These are phyloP conservation scores for Erucastrum elatum DNA, from an alignment of 345 rosid genomes.

Conservation along the genomic window DNA sequence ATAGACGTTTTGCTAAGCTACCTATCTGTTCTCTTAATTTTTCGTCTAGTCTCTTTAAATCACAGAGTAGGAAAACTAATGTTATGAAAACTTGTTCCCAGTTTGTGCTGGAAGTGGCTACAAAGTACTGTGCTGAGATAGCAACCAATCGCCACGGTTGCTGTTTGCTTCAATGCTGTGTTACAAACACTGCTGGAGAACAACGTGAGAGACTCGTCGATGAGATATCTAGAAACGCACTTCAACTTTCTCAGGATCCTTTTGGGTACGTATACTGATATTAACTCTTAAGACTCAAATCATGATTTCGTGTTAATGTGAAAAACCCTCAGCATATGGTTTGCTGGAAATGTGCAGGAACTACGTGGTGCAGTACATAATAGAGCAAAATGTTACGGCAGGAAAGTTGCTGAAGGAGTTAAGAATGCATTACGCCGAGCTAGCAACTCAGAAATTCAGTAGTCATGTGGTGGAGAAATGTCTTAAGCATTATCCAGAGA, in stretches of 20 bases:
- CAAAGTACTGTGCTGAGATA: slow-evolving; percentile 58
- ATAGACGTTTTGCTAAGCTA: neutral
- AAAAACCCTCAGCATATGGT: neutral
- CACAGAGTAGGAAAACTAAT: neutral
- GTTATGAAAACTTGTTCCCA: slow-evolving; percentile 31
- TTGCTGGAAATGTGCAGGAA: slow-evolving; percentile 40
- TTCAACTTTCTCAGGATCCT: slow-evolving; percentile 72
- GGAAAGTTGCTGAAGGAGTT: slow-evolving; percentile 40
- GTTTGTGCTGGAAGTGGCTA: slow-evolving; percentile 66
- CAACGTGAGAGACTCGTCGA: slow-evolving; percentile 50
- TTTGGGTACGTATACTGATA: slow-evolving; percentile 50
- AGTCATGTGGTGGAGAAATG: slow-evolving; percentile 69
- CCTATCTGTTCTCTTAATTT: neutral
- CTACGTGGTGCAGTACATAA: slow-evolving; percentile 67
- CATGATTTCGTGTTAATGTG: neutral
- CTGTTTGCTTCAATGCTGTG: slow-evolving; percentile 64
- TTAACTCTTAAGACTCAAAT: neutral
- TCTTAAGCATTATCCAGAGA: slow-evolving; percentile 50
- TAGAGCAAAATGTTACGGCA: slow-evolving; percentile 49
- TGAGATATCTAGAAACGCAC: slow-evolving; percentile 53
- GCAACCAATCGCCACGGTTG: slow-evolving; percentile 78
- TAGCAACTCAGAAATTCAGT: slow-evolving; percentile 48
- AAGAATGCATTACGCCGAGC: slow-evolving; percentile 53
- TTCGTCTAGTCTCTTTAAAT: neutral
- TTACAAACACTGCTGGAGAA: slow-evolving; percentile 51